phyloP scores from a whole-genome alignment of 495 filamentous ascomycete species.

The Mytilinidion resinicola region DNA sequence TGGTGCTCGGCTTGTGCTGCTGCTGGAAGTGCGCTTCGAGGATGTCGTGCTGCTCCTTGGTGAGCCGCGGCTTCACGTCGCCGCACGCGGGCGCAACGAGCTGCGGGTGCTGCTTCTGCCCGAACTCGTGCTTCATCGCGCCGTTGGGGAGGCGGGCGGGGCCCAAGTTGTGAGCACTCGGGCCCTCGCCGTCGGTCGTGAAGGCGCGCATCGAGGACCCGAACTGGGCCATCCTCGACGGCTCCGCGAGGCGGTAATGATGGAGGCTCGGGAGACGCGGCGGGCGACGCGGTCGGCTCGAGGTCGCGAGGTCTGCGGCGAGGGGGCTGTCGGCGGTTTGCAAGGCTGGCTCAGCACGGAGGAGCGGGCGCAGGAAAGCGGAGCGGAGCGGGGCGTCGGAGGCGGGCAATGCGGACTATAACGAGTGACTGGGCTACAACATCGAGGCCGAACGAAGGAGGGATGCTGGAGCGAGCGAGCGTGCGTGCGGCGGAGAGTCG shows the following conservation, averaged over 20 bases:
- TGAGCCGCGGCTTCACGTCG: slow-evolving; percentile 40
- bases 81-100: slow-evolving; percentile 14
- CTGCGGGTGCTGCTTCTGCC: neutral
- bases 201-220: slow-evolving; percentile 18
- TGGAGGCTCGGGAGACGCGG: neutral
- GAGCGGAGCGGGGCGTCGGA: neutral
- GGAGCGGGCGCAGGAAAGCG: slow-evolving; percentile 2
- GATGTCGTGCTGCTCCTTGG: slow-evolving; percentile 41
- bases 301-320: neutral
- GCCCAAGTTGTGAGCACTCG: slow-evolving; percentile 2
- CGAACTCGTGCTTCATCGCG: neutral
- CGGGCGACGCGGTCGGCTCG: neutral
- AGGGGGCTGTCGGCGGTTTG: neutral
- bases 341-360: slow-evolving; percentile 1
- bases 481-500: no score
- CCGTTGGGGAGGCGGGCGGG: slow-evolving; percentile 6
- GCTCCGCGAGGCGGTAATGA: slow-evolving; percentile 10
- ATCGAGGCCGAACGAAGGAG: neutral
- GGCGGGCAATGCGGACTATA: neutral
- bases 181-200: slow-evolving; percentile 4
- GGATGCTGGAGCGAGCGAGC: no score
- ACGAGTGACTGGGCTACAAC: slow-evolving; percentile 6
- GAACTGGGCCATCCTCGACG: slow-evolving; percentile 17
- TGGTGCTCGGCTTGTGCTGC: slow-evolving; percentile 37
- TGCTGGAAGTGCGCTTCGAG: slow-evolving; percentile 36